Evolutionary conservation across 2,329 filamentous ascomycete genomes (phyloP).

Genomic region (Aspergillus ibericus): DNA sequence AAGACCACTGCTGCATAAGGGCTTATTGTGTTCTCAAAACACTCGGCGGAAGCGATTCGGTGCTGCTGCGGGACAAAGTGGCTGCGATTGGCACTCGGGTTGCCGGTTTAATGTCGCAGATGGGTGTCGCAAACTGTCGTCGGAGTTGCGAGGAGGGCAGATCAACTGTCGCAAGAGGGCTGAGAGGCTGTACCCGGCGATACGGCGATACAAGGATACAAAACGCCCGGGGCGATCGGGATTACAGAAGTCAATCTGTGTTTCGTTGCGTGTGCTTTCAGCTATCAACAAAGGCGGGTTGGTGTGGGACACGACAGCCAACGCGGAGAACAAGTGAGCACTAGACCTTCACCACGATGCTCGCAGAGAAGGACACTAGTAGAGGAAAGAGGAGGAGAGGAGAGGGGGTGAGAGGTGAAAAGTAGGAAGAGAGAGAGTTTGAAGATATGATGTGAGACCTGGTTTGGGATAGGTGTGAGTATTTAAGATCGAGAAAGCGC

Average conservation of each 20-base stretch:
- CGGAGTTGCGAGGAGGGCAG: conserved; percentile 8
- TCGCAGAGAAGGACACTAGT: neutral
- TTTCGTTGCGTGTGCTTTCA: conserved; percentile 16
- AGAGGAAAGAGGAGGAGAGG: neutral
- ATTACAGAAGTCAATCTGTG: conserved; percentile 20
- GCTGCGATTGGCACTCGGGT: conserved; percentile 11
- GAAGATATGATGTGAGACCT: neutral
- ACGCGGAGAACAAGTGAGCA: conserved; percentile 4
- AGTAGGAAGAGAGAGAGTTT: neutral
- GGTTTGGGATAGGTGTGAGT: conserved; percentile 8
- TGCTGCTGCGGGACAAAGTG: conserved; percentile 13
- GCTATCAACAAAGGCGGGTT: conserved; percentile 18
- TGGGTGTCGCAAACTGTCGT: conserved; percentile 14
- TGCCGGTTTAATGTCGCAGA: conserved; percentile 7
- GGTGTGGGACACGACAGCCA: conserved; percentile 7
- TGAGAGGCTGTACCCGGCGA: conserved; percentile 2
- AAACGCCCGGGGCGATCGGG: conserved; percentile 12
- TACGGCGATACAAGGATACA: conserved; percentile 20
- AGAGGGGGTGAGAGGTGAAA: neutral
- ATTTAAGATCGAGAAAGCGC: conserved; percentile 7
- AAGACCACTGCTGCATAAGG: conserved; percentile 16
- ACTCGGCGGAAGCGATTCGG: neutral
- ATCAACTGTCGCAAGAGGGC: conserved; percentile 5
- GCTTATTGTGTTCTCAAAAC: conserved; percentile 7
- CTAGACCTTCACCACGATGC: neutral